phyloP scores from a whole-genome alignment of 2,329 filamentous ascomycete species.

The Penicillium occitanis region DNA sequence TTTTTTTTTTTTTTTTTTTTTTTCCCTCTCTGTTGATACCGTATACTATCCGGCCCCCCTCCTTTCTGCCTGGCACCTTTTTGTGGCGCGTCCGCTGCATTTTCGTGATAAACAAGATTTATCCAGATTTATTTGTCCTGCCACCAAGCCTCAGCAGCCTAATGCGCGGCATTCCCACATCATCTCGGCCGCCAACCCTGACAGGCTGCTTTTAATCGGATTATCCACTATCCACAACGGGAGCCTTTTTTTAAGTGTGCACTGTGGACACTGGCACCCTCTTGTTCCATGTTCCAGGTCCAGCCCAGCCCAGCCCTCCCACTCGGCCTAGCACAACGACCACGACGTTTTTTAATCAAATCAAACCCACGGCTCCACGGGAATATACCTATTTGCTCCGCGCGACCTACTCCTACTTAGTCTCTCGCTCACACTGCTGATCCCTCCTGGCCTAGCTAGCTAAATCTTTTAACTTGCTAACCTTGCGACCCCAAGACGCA shows the following conservation, averaged over 20 bases:
- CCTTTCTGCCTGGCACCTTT: slow-evolving; percentile 2
- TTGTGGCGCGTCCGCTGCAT: neutral
- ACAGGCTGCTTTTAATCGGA: slow-evolving; percentile 4
- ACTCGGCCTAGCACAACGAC: neutral
- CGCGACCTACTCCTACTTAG: slow-evolving; percentile 2
- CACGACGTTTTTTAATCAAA: slow-evolving; percentile 2
- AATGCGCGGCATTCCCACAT: slow-evolving; percentile 7
- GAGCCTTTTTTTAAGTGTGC: slow-evolving; percentile 19
- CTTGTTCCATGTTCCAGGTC: neutral
- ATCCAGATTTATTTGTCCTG: neutral
- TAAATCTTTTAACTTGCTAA: slow-evolving; percentile 5
- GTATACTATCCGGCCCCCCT: neutral
- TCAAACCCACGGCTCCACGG: slow-evolving; percentile 1
- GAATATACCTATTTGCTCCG: slow-evolving; percentile 9
- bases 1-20: too few species aligned
- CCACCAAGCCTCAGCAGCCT: neutral
- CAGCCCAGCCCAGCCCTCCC: slow-evolving; percentile 1
- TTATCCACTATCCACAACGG: slow-evolving; percentile 17
- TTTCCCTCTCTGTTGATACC: neutral
- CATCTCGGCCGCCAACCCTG: neutral
- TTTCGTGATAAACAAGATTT: neutral
- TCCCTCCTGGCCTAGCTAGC: slow-evolving; percentile 3
- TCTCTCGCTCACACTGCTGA: slow-evolving; percentile 1
- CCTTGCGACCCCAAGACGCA: slow-evolving; percentile 19
- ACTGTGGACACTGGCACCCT: slow-evolving; percentile 1